phyloP scores from a whole-genome alignment of 1,284 basidiomycete genomes.

The Puccinia coronata region DNA sequence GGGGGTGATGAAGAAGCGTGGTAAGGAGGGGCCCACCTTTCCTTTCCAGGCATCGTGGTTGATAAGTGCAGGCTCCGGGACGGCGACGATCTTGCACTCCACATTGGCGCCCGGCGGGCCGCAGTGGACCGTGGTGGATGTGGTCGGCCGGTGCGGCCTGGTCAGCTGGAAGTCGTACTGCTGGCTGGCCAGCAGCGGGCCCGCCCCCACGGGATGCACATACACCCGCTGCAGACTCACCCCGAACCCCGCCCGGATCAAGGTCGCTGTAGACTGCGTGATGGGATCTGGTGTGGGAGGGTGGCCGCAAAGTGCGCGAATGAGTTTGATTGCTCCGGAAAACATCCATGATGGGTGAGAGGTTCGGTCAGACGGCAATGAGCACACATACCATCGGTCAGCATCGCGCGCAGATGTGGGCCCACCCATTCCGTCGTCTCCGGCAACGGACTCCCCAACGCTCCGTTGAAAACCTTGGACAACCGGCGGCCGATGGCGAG shows the following conservation, averaged over 20 bases:
- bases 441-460: neutral
- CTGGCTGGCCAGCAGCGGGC: conserved; percentile 14
- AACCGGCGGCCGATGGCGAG: neutral
- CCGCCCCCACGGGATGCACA: conserved; percentile 17
- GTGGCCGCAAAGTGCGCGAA: neutral
- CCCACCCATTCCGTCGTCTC: conserved; percentile 21
- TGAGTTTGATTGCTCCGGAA: no score
- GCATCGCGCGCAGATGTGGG: conserved; percentile 11
- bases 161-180: conserved; percentile 25
- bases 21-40: neutral
- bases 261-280: conserved; percentile 5
- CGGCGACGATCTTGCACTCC: conserved; percentile 32
- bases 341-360: no score
- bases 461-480: neutral
- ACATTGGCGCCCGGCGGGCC: conserved; percentile 36
- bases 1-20: neutral
- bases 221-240: conserved; percentile 26
- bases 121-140: neutral
- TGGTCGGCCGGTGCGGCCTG: neutral
- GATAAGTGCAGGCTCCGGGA: conserved; percentile 28
- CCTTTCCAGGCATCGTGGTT: conserved; percentile 38
- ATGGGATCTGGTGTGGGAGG: conserved; percentile 3
- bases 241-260: conserved; percentile 20
- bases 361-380: neutral
- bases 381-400: conserved; percentile 19